Conservation (phyloP, 176 grass and related monocot species). For the Poa pratensis region DNA sequence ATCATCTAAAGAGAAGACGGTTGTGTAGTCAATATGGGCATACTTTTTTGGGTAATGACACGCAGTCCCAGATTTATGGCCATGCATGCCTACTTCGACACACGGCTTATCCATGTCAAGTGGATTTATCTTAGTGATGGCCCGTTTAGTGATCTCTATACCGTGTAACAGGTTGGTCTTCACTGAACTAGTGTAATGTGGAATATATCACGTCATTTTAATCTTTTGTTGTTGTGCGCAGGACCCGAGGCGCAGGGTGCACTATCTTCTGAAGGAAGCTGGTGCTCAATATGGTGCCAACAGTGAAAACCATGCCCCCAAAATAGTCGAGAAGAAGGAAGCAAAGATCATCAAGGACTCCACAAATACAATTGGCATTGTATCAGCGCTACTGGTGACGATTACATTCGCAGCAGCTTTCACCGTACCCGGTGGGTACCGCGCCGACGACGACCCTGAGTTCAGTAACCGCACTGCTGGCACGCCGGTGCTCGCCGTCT, state of each 20-base stretch:
- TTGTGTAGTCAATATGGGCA: too few species aligned
- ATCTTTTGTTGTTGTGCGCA: not conserved
- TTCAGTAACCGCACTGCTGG: not conserved
- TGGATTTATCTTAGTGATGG: too few species aligned
- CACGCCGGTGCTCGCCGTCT: not conserved
- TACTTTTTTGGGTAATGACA: too few species aligned
- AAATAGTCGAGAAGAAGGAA: constrained; percentile 1
- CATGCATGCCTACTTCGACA: too few species aligned
- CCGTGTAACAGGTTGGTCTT: too few species aligned
- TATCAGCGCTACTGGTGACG: constrained; percentile 40
- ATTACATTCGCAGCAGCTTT: constrained; percentile 33
- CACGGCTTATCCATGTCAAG: too few species aligned
- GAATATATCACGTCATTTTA: too few species aligned
- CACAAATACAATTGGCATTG: constrained; percentile 38
- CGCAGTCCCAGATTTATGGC: too few species aligned
- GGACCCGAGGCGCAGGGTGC: not conserved
- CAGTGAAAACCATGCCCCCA: not conserved
- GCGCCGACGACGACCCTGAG: not conserved
- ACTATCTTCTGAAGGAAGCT: not conserved
- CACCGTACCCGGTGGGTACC: constrained; percentile 7
- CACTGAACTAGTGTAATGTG: too few species aligned
- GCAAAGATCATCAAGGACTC: constrained; percentile 23
- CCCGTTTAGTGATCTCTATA: too few species aligned
- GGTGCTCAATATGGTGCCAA: not conserved
- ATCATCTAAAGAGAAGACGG: too few species aligned